Evolutionary conservation across 306 rosid species (phyloP), one percentile per base, ranked within the genome.

Genomic region (Citrullus amarus): DNA sequence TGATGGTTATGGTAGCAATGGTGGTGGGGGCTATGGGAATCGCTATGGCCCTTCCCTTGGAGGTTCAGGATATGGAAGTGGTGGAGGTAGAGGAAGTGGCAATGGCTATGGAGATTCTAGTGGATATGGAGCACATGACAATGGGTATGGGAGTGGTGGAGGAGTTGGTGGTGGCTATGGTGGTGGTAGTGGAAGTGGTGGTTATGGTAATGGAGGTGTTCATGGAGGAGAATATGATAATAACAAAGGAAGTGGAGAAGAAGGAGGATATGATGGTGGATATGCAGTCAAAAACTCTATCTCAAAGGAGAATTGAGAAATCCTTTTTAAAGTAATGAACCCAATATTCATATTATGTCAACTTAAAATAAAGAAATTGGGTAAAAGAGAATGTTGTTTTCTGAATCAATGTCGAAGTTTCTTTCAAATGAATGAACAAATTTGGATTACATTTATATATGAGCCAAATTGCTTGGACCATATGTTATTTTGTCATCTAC

Each of bases 171-270:
- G 78, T 0, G 86, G 83, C 2, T 53, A 46, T 1, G 85, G 84
- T 16, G 36, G 10, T 2, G 88, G 88, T 25, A 25, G 25, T 25
- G 25, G 25, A 25, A 25, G 81, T 17, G 60, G 78, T 0, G 86
- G 83, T 4, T 53, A 46, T 1, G 87, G 84, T 16, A 46, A 12
- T 2, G 88, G 88, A 48, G 89, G 87, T 9, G 51, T 3, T 46
- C 51, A 46, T 2, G 51, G 14, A 46, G 51, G 51, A 46, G 14
- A 46, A 9, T 9, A 46, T 46, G 51, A 46, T 46, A 46, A 46
- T 46, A 10, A 14, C 51, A 46, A 46, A 46, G 51, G 51, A 46
- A 46, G 51, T 11, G 51, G 14, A 46, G 72, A 70, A 69, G 58
- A 54, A 54, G 58, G 22, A 54, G 22, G 58, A 4, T 16, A 17